A percentile compares a stretch with the other conserved stretches of the same genome.
These are phyloP conservation scores for Cymbopogon citratus DNA, from an alignment of 176 grass and related monocot species.

Conservation along the genomic window DNA sequence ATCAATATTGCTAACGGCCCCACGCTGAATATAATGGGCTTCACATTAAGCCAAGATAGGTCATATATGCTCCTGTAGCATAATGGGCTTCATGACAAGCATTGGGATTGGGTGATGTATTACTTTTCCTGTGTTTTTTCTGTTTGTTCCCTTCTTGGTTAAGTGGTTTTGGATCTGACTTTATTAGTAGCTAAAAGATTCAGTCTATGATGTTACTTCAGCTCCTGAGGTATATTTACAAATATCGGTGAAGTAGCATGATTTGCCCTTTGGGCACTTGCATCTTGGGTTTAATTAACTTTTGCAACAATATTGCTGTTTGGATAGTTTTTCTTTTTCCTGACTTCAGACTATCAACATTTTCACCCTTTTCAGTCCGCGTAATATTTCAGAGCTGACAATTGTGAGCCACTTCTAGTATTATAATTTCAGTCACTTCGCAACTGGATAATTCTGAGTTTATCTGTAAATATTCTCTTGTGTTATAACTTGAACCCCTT, in stretches of 20 bases:
- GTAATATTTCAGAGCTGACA: background rate
- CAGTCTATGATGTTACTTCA: background rate
- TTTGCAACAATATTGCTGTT: background rate
- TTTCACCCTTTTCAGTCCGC: background rate
- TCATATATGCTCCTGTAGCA: background rate
- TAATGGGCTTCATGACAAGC: background rate
- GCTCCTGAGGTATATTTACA: background rate
- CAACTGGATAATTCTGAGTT: background rate
- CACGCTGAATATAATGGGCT: background rate
- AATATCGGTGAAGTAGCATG: background rate
- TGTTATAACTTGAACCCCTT: background rate
- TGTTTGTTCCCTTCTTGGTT: background rate
- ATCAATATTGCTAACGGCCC: background rate
- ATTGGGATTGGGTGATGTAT: background rate
- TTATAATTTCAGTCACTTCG: background rate
- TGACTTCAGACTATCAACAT: background rate
- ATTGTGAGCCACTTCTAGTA: background rate
- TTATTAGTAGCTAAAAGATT: background rate
- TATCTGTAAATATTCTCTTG: background rate
- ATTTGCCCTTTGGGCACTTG: background rate
- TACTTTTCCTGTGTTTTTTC: constrained; percentile 6
- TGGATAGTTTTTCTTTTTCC: background rate
- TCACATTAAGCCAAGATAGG: background rate
- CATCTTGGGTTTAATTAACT: background rate
- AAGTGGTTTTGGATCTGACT: background rate